These are phyloP conservation scores for Brassica hybrid DNA, from an alignment of 441 rosid species.

Conservation along the genomic window DNA sequence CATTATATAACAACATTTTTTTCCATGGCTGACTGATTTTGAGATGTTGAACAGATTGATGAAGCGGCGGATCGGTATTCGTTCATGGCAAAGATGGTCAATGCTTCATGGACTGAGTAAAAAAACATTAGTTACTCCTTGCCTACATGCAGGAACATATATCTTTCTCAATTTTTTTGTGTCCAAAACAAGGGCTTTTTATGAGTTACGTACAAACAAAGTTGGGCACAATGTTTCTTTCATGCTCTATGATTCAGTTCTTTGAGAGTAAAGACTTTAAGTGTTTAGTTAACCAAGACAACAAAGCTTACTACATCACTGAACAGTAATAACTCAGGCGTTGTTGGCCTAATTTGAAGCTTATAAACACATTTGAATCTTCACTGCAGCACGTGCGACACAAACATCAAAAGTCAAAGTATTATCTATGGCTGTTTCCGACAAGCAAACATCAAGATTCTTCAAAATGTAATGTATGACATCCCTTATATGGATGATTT, in stretches of 20 bases:
- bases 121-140: background rate
- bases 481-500: background rate
- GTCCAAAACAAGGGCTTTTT: background rate
- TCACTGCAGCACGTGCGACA: background rate
- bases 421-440: background rate
- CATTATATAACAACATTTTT: background rate
- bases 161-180: background rate
- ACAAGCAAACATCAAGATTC: conserved; percentile 1
- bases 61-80: background rate
- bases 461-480: background rate
- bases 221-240: background rate
- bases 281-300: too few relatives aligned
- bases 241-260: background rate
- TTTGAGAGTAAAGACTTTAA: background rate
- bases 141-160: background rate
- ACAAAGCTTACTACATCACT: background rate
- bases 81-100: background rate
- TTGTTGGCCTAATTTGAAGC: background rate
- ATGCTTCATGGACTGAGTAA: background rate
- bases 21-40: background rate
- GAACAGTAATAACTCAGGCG: background rate
- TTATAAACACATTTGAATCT: background rate
- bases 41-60: conserved; percentile 1
- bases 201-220: background rate
- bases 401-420: background rate